These are phyloP conservation scores for Leishmania turanica DNA, from an alignment of 208 protist genomes.

Conservation along the genomic window DNA sequence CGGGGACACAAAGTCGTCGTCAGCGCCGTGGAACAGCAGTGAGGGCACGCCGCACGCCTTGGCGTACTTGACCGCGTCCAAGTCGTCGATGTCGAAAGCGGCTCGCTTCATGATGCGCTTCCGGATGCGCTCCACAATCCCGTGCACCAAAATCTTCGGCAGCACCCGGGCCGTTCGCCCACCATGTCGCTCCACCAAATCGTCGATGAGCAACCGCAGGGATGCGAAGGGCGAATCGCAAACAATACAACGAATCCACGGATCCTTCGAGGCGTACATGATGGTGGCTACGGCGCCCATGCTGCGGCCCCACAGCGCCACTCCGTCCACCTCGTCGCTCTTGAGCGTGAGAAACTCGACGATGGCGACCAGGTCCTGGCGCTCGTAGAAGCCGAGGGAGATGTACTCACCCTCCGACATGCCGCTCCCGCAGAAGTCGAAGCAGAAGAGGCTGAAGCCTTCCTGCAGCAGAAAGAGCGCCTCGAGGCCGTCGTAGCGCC, in stretches of 20 bases:
- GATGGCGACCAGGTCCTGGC: conserved; percentile 91
- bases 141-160: conserved; percentile 75
- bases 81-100: conserved; percentile 94
- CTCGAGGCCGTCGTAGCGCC: conserved; percentile 80
- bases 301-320: conserved; percentile 93
- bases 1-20: conserved; percentile 92
- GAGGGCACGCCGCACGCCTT: conserved; percentile 77
- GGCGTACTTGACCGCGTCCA: conserved; percentile 89
- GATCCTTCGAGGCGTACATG: conserved; percentile 94
- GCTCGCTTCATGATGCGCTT: conserved; percentile 87
- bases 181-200: conserved; percentile 73
- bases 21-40: conserved; percentile 91
- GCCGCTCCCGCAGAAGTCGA: conserved; percentile 95
- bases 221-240: conserved; percentile 95
- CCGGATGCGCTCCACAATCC: conserved; percentile 85
- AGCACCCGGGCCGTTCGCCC: conserved; percentile 52
- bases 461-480: conserved; percentile 78
- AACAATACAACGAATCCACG: conserved; percentile 89
- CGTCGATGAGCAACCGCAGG: conserved; percentile 78
- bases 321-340: conserved; percentile 62
- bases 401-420: conserved; percentile 95
- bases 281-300: conserved; percentile 96
- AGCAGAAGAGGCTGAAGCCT: conserved; percentile 91
- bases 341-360: conserved; percentile 80
- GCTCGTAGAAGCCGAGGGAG: conserved; percentile 95